Evolutionary conservation across 768 basidiomycete genomes (phyloP).

Genomic region (Pilatotrama ljubarskyi): DNA sequence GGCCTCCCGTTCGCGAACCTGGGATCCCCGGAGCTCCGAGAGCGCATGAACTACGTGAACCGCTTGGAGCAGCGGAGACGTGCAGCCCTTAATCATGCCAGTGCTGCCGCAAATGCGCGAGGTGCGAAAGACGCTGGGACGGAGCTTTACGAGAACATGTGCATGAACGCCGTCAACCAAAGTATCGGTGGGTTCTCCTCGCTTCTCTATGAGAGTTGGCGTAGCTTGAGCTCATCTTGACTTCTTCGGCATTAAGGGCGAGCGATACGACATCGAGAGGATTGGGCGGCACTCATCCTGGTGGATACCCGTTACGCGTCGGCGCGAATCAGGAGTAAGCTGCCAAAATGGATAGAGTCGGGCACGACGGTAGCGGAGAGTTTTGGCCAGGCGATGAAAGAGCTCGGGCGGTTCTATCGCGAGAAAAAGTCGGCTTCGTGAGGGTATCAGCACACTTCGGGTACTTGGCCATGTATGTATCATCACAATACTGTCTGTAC

Average conservation of each 20-base stretch:
- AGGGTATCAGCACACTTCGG: background rate
- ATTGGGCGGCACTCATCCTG: slow-evolving; percentile 91
- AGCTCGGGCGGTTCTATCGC: slow-evolving; percentile 68
- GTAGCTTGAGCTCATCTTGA: background rate
- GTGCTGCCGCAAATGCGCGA: slow-evolving; percentile 31
- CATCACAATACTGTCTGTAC: background rate
- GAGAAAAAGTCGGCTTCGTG: slow-evolving; percentile 41
- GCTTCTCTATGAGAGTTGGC: background rate
- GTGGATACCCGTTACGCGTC: slow-evolving; percentile 82
- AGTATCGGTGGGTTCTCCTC: slow-evolving; percentile 71
- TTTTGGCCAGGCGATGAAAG: slow-evolving; percentile 73
- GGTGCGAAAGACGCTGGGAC: slow-evolving; percentile 49
- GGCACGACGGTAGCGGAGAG: slow-evolving; percentile 55
- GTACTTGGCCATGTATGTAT: background rate
- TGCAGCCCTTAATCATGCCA: slow-evolving; percentile 28
- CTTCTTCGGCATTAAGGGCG: slow-evolving; percentile 54
- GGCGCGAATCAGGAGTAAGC: slow-evolving; percentile 65
- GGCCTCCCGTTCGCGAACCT: slow-evolving; percentile 94
- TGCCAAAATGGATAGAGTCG: slow-evolving; percentile 89
- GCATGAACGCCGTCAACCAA: slow-evolving; percentile 95
- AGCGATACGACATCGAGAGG: slow-evolving; percentile 86
- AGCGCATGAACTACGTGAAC: slow-evolving; percentile 88
- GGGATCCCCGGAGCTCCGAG: slow-evolving; percentile 86
- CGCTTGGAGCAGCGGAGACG: slow-evolving; percentile 48
- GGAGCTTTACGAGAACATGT: slow-evolving; percentile 89